Evolutionary conservation across 495 filamentous ascomycete species (phyloP), one percentile per base, ranked within the genome.

Genomic region (Penicillium diatomitis): DNA sequence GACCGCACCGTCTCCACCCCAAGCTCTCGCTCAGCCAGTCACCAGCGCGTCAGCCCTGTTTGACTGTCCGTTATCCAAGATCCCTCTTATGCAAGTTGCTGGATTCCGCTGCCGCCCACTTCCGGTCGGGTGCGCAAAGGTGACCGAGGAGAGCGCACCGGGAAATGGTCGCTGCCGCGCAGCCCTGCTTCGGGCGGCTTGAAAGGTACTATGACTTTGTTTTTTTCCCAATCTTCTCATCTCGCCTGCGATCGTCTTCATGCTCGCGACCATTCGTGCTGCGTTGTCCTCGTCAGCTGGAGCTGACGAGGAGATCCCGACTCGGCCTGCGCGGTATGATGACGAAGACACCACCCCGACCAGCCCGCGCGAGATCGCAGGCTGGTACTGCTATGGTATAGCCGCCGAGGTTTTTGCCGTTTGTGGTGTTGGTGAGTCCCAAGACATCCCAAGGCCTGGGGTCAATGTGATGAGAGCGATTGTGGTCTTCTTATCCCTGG

Each of bases 351-450:
- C 84, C 8, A 81, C 87, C 27, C 75, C 84, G 48, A 95, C 90
- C 12, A 88, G 82, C 62, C 68, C 63, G 49, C 85, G 85, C 53
- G 90, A 96, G 71, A 77, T 95, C 32, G 72, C 76, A 41, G 90
- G 90, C 50, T 96, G 89, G 86, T 96, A 94, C 64, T 80, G 84
- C 33, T 95, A 96, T 63, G 86, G 81, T 31, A 90, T 90, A 68
- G 90, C 89, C 20, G 86, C 88, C 10, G 90, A 96, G 62, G 87
- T 92, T 35, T 96, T 94, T 63, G 88, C 91, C 6, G 86, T 96
- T 32, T 95, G 88, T 59, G 89, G 89, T 71, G 70, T 82, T 65
- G 76, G 60, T 64, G 54, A 38, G 54, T 55, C n/a, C 20, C 20
- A 20, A 20, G 20, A 20, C 20, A 20, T 20, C 20, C 20, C 20